phyloP scores from a whole-genome alignment of 2,329 filamentous ascomycete genomes.

The Ascochyta viciae-villosae region DNA sequence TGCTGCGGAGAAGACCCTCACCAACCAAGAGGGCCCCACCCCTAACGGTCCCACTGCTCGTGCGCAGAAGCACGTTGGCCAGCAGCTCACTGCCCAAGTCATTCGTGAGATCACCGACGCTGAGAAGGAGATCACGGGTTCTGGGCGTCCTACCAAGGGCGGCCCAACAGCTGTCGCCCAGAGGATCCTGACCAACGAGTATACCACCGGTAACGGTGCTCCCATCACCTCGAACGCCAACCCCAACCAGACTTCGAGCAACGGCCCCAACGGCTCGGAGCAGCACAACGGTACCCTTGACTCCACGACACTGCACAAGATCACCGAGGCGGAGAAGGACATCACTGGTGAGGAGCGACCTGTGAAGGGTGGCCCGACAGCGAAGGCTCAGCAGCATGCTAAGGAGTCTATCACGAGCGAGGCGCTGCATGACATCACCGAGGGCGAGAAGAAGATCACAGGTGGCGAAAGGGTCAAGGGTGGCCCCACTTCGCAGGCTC shows the following conservation, averaged over 20 bases:
- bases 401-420: constrained; percentile 39
- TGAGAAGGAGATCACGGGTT: constrained; percentile 51
- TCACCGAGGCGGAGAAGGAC: constrained; percentile 41
- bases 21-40: constrained; percentile 45
- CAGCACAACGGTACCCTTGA: constrained; percentile 33
- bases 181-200: constrained; percentile 14
- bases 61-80: constrained; percentile 49
- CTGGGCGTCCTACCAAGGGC: constrained; percentile 41
- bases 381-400: constrained; percentile 40
- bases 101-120: constrained; percentile 53
- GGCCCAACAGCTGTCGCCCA: constrained; percentile 52
- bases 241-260: constrained; percentile 2
- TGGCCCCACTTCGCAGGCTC: constrained; percentile 37
- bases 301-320: constrained; percentile 35
- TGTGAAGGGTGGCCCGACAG: constrained; percentile 35
- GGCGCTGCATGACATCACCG: constrained; percentile 42
- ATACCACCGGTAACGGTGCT: not conserved
- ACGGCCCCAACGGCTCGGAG: not conserved
- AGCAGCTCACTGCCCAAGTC: constrained; percentile 42
- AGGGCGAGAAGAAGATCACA: constrained; percentile 44
- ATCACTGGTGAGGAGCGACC: constrained; percentile 31
- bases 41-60: constrained; percentile 52
- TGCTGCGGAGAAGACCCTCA: constrained; percentile 50
- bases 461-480: constrained; percentile 43
- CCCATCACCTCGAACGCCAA: constrained; percentile 1